Evolutionary conservation across 192 early-diverging fungal species (phyloP).

Genomic region (Coemansia sp.): DNA sequence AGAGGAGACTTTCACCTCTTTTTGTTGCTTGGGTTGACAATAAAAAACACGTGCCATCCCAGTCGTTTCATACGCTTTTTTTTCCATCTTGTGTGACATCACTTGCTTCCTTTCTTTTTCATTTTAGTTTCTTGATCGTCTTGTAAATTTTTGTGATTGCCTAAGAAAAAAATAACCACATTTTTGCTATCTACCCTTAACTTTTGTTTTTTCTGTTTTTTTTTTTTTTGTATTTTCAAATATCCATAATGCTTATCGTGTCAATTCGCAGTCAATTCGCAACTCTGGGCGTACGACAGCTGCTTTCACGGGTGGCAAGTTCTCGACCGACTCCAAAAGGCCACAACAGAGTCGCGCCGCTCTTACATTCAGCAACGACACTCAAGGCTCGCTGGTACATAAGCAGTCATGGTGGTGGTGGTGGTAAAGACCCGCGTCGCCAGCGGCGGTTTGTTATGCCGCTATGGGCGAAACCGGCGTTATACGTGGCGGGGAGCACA

Average conservation of each 20-base stretch:
- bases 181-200: too few relatives aligned
- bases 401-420: too few relatives aligned
- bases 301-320: too few relatives aligned
- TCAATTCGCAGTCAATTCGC: not conserved
- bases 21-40: too few relatives aligned
- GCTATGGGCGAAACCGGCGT: conserved; percentile 25
- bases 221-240: not conserved
- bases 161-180: too few relatives aligned
- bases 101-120: too few relatives aligned
- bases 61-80: too few relatives aligned
- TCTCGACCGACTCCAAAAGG: not conserved
- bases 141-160: too few relatives aligned
- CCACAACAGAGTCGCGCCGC: not conserved
- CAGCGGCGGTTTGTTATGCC: not conserved
- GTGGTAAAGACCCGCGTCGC: not conserved
- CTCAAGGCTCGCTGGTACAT: not conserved
- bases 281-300: not conserved
- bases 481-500: conserved; percentile 31
- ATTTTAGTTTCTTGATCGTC: too few relatives aligned
- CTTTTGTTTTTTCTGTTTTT: not conserved
- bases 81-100: too few relatives aligned
- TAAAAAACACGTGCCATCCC: not conserved
- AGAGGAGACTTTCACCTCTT: too few relatives aligned
- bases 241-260: not conserved
- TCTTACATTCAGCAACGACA: not conserved